These are phyloP conservation scores for Wallacemonas rigidus DNA, from an alignment of 208 protist species.

Conservation along the genomic window DNA sequence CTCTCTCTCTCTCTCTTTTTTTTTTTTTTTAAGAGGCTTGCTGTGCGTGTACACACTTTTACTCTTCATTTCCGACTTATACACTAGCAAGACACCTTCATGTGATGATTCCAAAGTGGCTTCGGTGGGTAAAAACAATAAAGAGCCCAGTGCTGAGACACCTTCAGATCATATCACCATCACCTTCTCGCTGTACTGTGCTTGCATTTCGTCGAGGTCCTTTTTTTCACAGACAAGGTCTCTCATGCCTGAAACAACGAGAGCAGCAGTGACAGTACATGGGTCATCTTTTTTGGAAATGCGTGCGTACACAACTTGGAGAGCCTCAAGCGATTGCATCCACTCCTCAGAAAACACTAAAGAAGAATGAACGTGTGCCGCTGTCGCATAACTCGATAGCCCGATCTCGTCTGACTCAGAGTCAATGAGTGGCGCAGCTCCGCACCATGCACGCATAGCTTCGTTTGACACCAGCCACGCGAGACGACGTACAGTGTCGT, in stretches of 20 bases:
- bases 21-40: too few species aligned
- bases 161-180: conserved; percentile 17
- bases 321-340: conserved; percentile 31
- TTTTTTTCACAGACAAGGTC: conserved; percentile 53
- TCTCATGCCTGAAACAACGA: conserved; percentile 50
- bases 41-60: too few species aligned
- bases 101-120: too few species aligned
- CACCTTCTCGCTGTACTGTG: conserved; percentile 20
- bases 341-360: conserved; percentile 51
- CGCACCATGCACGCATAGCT: conserved; percentile 56
- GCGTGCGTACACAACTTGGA: conserved; percentile 31
- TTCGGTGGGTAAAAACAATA: too few species aligned
- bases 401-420: conserved; percentile 16
- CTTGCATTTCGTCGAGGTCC: conserved; percentile 43
- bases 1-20: too few species aligned
- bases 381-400: background rate
- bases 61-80: too few species aligned
- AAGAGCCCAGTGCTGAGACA: too few species aligned
- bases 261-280: conserved; percentile 30
- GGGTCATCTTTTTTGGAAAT: conserved; percentile 37
- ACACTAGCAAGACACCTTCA: too few species aligned
- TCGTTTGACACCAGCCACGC: conserved; percentile 46
- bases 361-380: conserved; percentile 23
- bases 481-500: conserved; percentile 29
- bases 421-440: conserved; percentile 40